Base-by-base conservation (phyloP, 306 rosid genomes). In the Heteromeles arbutifolia region DNA sequence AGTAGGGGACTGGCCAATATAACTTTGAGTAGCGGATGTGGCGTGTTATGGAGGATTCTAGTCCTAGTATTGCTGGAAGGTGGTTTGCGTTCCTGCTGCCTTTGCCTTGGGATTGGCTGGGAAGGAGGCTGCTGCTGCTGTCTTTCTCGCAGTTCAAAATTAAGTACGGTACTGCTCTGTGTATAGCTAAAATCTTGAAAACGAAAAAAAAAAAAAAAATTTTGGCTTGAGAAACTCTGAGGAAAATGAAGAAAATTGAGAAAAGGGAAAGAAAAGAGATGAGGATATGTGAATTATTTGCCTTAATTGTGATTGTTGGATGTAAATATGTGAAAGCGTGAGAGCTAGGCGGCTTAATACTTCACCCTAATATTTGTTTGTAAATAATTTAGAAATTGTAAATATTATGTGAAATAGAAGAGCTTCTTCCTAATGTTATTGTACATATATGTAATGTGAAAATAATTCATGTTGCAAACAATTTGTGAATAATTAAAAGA, bases 221-320 rank as follows among this genome's bases (percentile, higher is more conserved):
- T 62, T 34, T 44, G 70, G 59, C 29, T 74, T 43, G 57, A 32
- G 70, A 7, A 63, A 28, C 45, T 44, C 31, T 6, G 17, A 15
- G 11, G 70, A 65, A 65, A 65, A 65, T 21, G 70, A 24, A 74
- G 26, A 70, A 62, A 32, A 41, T 32, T 21, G 34, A 61, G 22
- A 72, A 70, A 70, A 50, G 26, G 6, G 29, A 8, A 74, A 26
- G 54, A 59, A 69, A 50, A 3, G 2, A 74, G 8, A 8, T 43
- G 26, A 21, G 5, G 41, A 1, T 61, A 25, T 67, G 77, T 78
- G 84, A 73, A 67, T 77, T 69, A 64, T 77, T 69, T 77, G 80
- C 69, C 52, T 80, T 78, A 61, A 70, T 80, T 80, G 82, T 65
- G 74, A 88, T 87, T 91, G 84, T 81, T 91, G 79, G 67, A 70